Evolutionary conservation across 371 early-diverging fungal species (phyloP).

Genomic region (Mortierella sp.): DNA sequence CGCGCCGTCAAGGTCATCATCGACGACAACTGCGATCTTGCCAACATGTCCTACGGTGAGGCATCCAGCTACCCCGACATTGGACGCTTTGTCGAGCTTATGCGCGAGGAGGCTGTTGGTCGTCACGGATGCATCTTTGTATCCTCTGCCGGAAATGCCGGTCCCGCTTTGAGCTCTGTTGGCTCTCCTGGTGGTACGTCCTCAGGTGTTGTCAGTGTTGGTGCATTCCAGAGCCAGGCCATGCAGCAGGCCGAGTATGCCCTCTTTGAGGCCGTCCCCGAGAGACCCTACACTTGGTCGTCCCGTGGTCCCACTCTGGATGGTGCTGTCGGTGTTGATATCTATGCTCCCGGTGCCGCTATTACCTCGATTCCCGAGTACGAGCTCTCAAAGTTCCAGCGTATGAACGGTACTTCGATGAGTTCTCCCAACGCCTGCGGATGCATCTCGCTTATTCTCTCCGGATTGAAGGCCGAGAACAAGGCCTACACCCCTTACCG

Average conservation of each 20-base stretch:
- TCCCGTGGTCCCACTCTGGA: conserved; percentile 92
- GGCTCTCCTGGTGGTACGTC: conserved; percentile 92
- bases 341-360: conserved; percentile 96
- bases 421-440: conserved; percentile 92
- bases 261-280: conserved; percentile 80
- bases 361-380: conserved; percentile 95
- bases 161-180: conserved; percentile 89
- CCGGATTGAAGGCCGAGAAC: conserved; percentile 80
- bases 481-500: conserved; percentile 86
- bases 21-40: conserved; percentile 88
- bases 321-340: conserved; percentile 87
- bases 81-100: conserved; percentile 86
- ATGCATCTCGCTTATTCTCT: conserved; percentile 85
- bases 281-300: conserved; percentile 91
- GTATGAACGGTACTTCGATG: conserved; percentile 97
- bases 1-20: conserved; percentile 87
- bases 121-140: conserved; percentile 90
- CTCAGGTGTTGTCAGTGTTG: conserved; percentile 77
- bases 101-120: conserved; percentile 87
- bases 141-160: conserved; percentile 93
- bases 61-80: conserved; percentile 76
- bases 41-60: conserved; percentile 97
- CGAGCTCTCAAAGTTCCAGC: conserved; percentile 77
- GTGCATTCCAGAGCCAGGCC: conserved; percentile 90
- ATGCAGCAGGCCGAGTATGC: conserved; percentile 94